Conservation (phyloP, 202 grass and related monocot genomes). For the Setaria italica region DNA sequence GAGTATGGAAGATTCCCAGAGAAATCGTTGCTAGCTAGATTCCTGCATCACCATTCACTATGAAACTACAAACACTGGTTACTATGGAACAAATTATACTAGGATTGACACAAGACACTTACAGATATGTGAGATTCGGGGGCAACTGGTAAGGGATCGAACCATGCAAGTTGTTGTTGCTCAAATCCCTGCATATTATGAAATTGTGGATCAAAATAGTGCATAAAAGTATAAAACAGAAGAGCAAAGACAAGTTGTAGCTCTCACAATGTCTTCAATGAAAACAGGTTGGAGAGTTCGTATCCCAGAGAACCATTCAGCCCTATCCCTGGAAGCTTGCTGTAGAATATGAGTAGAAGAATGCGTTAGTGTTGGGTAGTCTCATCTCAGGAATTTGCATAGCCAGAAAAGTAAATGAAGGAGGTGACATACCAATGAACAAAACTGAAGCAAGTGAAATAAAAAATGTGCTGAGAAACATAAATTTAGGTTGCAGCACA, state of each 20-base stretch:
- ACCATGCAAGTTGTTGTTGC: constrained; percentile 78
- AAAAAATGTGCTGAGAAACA: neutral
- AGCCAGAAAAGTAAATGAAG: constrained; percentile 15
- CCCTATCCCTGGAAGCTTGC: constrained; percentile 68
- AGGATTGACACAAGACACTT: constrained; percentile 44
- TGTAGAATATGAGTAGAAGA: constrained; percentile 41
- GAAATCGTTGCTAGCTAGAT: constrained; percentile 86
- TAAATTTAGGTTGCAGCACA: constrained; percentile 16
- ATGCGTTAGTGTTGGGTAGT: neutral
- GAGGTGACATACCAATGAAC: constrained; percentile 15
- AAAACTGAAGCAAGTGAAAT: neutral
- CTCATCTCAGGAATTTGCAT: constrained; percentile 15
- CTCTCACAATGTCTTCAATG: constrained; percentile 86
- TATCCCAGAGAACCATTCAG: constrained; percentile 90
- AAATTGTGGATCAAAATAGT: constrained; percentile 27
- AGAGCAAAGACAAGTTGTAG: constrained; percentile 37
- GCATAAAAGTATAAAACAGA: neutral
- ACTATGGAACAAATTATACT: constrained; percentile 39
- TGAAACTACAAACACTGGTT: constrained; percentile 35
- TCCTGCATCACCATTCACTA: constrained; percentile 56
- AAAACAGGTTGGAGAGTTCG: constrained; percentile 73
- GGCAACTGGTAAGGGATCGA: constrained; percentile 95
- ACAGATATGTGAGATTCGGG: constrained; percentile 91
- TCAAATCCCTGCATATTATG: constrained; percentile 82
- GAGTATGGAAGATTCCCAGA: constrained; percentile 86